These are phyloP conservation scores for Solanum verrucosum DNA, from an alignment of 257 asterid species.

Conservation along the genomic window DNA sequence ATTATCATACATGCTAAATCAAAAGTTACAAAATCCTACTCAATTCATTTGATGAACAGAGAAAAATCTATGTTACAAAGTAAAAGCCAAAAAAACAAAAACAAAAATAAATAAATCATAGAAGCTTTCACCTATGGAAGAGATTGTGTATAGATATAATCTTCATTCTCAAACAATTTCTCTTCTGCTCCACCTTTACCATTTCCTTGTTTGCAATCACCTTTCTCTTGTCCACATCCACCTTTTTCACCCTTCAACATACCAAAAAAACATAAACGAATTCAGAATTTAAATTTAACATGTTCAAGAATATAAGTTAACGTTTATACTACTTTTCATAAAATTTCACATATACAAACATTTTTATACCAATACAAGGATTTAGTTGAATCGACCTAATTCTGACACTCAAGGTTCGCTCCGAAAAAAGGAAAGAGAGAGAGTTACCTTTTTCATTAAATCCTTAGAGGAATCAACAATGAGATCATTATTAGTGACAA, in stretches of 20 bases:
- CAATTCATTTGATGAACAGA: not conserved
- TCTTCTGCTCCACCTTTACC: conserved; percentile 1
- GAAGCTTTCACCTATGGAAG: conserved; percentile 11
- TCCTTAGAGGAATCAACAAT: not conserved
- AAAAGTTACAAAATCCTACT: not conserved
- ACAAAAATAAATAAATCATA: not conserved
- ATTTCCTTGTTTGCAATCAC: conserved; percentile 14
- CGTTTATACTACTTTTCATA: not conserved
- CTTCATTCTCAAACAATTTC: conserved; percentile 28
- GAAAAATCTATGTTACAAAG: not conserved
- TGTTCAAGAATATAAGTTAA: not conserved
- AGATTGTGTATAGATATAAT: conserved; percentile 37
- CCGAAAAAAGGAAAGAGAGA: not conserved
- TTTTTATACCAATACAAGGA: not conserved
- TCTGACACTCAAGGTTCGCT: not conserved
- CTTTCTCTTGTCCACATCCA: conserved; percentile 9
- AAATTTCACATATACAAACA: not conserved
- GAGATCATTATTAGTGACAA: not conserved
- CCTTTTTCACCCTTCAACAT: conserved; percentile 11
- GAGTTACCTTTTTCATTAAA: not conserved
- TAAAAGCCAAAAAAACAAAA: not conserved
- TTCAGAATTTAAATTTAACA: not conserved
- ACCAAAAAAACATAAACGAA: not conserved
- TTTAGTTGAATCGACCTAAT: not conserved
- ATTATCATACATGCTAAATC: not conserved